These are phyloP conservation scores for Kuraishia cidri DNA, from an alignment of 805 yeast species.

Conservation along the genomic window DNA sequence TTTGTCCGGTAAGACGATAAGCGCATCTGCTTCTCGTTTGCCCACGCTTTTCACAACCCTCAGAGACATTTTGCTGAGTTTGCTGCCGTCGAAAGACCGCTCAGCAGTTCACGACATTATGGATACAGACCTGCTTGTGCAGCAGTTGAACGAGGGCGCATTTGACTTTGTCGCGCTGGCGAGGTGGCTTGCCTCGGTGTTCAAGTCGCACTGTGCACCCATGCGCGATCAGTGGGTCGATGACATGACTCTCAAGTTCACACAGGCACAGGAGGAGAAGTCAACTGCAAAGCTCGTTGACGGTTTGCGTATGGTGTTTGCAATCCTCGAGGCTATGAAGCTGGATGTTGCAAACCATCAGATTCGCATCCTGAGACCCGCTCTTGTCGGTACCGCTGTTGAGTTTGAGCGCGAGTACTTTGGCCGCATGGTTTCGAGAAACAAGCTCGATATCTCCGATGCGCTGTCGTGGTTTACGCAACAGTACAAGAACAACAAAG, in stretches of 20 bases:
- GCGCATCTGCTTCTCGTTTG: slow-evolving; percentile 29
- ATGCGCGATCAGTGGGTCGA: slow-evolving; percentile 90
- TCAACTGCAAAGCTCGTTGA: slow-evolving; percentile 51
- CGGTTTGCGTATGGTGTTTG: slow-evolving; percentile 70
- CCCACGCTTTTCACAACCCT: slow-evolving; percentile 73
- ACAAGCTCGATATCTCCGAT: slow-evolving; percentile 50
- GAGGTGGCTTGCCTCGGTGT: slow-evolving; percentile 65
- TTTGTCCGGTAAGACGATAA: slow-evolving; percentile 14
- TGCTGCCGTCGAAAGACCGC: slow-evolving; percentile 74
- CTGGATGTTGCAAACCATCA: slow-evolving; percentile 94
- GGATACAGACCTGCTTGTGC: slow-evolving; percentile 69
- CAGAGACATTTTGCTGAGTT: slow-evolving; percentile 62
- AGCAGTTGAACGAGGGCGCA: slow-evolving; percentile 64
- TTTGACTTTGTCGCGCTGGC: slow-evolving; percentile 66
- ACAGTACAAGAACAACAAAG: slow-evolving; percentile 12
- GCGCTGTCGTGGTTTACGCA: slow-evolving; percentile 60
- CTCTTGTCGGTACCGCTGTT: slow-evolving; percentile 76
- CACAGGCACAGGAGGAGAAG: slow-evolving; percentile 29
- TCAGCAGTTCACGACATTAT: slow-evolving; percentile 57
- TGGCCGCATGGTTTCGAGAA: slow-evolving; percentile 37
- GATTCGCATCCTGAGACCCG: slow-evolving; percentile 77
- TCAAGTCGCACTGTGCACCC: slow-evolving; percentile 91
- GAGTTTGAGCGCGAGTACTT: slow-evolving; percentile 86
- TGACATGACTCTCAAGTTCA: slow-evolving; percentile 61
- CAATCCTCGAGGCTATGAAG: slow-evolving; percentile 89